phyloP scores from a whole-genome alignment of 495 filamentous ascomycete genomes.

The Cercophora newfieldiana region DNA sequence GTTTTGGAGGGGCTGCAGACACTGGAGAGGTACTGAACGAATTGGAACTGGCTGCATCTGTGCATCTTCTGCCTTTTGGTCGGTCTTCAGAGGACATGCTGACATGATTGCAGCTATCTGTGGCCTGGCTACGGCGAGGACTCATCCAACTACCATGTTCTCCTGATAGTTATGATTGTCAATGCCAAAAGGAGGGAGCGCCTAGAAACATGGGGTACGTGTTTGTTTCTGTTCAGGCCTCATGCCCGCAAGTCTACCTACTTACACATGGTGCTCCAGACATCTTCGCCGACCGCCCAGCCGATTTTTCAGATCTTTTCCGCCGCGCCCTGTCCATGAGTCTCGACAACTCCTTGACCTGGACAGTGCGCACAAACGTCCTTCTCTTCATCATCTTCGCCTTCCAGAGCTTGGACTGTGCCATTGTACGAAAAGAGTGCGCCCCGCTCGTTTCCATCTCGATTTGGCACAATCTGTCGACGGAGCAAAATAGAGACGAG shows the following conservation, averaged over 20 bases:
- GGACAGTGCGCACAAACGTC: conserved; percentile 71
- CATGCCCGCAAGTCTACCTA: background rate
- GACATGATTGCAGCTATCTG: conserved; percentile 61
- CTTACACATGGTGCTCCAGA: conserved; percentile 40
- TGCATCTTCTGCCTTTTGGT: background rate
- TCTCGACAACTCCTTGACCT: conserved; percentile 72
- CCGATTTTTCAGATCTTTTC: conserved; percentile 88
- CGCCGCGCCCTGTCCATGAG: conserved; percentile 87
- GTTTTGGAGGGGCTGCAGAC: conserved; percentile 88
- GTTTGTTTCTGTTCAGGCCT: background rate
- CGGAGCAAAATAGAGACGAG: conserved; percentile 62
- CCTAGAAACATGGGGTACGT: conserved; percentile 73
- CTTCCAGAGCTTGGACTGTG: conserved; percentile 91
- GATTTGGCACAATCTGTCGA: conserved; percentile 90
- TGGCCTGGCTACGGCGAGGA: conserved; percentile 93
- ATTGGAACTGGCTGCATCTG: background rate
- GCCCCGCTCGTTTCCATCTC: conserved; percentile 92
- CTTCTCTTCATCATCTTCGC: conserved; percentile 85
- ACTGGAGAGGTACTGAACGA: conserved; percentile 68
- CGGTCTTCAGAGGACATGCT: conserved; percentile 23
- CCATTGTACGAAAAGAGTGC: conserved; percentile 89
- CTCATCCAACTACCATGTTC: conserved; percentile 85
- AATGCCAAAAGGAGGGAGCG: conserved; percentile 87
- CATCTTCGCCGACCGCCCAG: conserved; percentile 72
- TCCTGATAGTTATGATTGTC: conserved; percentile 79